phyloP scores from a whole-genome alignment of 2,329 filamentous ascomycete genomes.

The Fusarium torreyae region DNA sequence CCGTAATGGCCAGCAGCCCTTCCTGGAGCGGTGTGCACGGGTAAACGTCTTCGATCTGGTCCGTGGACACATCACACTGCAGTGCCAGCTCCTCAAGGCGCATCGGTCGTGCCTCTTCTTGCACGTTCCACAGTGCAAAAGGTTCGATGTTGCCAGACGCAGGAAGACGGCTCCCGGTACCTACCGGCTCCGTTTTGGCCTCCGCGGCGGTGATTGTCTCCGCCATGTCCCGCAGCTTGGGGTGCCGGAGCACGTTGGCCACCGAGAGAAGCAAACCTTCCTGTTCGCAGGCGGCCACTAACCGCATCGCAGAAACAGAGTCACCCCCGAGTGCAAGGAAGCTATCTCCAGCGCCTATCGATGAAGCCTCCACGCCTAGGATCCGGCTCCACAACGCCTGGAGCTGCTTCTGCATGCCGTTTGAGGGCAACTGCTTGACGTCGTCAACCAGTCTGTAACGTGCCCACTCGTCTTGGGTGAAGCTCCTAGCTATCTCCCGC shows the following conservation, averaged over 20 bases:
- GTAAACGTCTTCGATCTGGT: slow-evolving; percentile 17
- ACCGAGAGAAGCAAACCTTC: slow-evolving; percentile 18
- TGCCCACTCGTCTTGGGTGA: slow-evolving; percentile 15
- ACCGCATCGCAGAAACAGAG: slow-evolving; percentile 20
- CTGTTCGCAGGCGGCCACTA: slow-evolving; percentile 19
- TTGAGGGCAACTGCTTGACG: slow-evolving; percentile 18
- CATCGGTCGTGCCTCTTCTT: slow-evolving; percentile 13
- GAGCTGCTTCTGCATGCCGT: slow-evolving; percentile 21
- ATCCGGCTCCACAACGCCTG: slow-evolving; percentile 19
- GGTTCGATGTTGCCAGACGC: slow-evolving; percentile 15
- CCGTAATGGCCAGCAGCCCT: slow-evolving; percentile 16
- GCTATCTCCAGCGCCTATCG: slow-evolving; percentile 18
- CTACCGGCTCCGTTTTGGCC: slow-evolving; percentile 12
- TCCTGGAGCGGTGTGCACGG: slow-evolving; percentile 16
- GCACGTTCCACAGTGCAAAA: slow-evolving; percentile 16
- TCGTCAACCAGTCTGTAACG: slow-evolving; percentile 18
- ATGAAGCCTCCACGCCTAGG: slow-evolving; percentile 16
- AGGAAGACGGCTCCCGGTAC: slow-evolving; percentile 11
- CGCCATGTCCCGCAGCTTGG: slow-evolving; percentile 15
- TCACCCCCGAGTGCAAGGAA: slow-evolving; percentile 19
- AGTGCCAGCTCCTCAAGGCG: slow-evolving; percentile 15
- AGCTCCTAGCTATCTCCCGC: slow-evolving; percentile 12
- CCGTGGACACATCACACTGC: slow-evolving; percentile 17
- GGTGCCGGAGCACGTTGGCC: slow-evolving; percentile 17
- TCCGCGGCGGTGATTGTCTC: slow-evolving; percentile 16